phyloP scores from a whole-genome alignment of 768 basidiomycete species.

The Mycena sanguinolenta region DNA sequence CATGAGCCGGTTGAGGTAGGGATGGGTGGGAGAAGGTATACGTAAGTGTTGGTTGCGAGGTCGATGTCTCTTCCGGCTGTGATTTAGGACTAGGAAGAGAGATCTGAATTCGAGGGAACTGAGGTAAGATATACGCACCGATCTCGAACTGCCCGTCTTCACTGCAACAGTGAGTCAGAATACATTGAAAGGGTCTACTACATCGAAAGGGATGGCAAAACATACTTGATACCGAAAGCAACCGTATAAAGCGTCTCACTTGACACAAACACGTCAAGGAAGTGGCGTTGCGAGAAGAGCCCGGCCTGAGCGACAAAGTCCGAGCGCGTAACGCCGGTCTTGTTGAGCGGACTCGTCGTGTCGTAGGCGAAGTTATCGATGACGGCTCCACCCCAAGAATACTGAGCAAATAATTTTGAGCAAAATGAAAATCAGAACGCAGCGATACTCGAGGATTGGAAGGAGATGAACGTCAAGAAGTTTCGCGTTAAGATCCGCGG shows the following conservation, averaged over 20 bases:
- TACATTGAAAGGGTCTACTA: background rate
- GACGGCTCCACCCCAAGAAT: constrained; percentile 51
- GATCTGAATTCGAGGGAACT: too few species aligned
- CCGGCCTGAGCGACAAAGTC: constrained; percentile 47
- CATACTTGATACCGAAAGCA: constrained; percentile 50
- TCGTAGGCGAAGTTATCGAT: constrained; percentile 51
- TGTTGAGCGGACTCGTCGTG: constrained; percentile 45
- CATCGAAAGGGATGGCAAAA: background rate
- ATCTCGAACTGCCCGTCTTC: constrained; percentile 46
- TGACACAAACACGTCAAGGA: constrained; percentile 45
- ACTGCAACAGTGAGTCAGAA: constrained; percentile 21
- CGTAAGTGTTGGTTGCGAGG: constrained; percentile 42
- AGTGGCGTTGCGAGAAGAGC: constrained; percentile 46
- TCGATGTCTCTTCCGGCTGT: constrained; percentile 44
- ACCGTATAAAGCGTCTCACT: constrained; percentile 47
- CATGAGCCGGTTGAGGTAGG: background rate
- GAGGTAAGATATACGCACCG: constrained; percentile 23
- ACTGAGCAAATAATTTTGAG: constrained; percentile 37
- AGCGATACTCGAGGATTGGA: background rate
- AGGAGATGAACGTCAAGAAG: constrained; percentile 39
- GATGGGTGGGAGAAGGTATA: constrained; percentile 4
- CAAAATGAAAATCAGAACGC: too few species aligned
- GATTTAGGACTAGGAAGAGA: too few species aligned
- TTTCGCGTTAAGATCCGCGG: background rate
- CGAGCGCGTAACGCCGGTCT: constrained; percentile 41